Percentiles rank a stretch among this genome's conserved stretches.
Conservation (phyloP, 1,139 yeast species). For the Saccharomyces uvarum region DNA sequence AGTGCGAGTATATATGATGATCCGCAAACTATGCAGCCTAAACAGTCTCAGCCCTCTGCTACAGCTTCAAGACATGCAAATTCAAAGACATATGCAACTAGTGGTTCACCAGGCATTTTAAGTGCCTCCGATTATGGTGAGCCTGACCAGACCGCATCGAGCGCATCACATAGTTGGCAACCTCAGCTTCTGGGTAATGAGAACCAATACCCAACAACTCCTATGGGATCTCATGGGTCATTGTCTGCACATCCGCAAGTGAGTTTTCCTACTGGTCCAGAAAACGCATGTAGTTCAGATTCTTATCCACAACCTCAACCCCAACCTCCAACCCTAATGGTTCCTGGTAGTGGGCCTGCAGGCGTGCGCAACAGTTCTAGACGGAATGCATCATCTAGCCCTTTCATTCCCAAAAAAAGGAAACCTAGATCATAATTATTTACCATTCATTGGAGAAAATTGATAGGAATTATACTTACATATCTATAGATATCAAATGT, state of each 20-base stretch:
- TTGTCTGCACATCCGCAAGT: not conserved
- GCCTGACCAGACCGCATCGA: not conserved
- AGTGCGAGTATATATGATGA: not conserved
- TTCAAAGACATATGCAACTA: not conserved
- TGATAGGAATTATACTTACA: not conserved
- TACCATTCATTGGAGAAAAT: not conserved
- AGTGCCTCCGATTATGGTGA: not conserved
- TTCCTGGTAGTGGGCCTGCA: constrained; percentile 3
- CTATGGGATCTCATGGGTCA: not conserved
- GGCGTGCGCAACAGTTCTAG: constrained; percentile 7
- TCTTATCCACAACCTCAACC: not conserved
- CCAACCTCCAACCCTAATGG: not conserved
- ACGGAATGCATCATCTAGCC: constrained; percentile 10
- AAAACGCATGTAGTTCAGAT: not conserved
- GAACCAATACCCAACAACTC: not conserved
- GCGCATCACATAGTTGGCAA: not conserved
- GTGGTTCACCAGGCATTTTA: not conserved
- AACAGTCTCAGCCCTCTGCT: not conserved
- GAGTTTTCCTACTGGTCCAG: not conserved
- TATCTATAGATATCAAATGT: not conserved
- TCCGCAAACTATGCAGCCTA: not conserved
- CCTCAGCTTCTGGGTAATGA: not conserved
- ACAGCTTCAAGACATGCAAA: not conserved
- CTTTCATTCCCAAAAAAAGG: constrained; percentile 19
- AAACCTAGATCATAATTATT: constrained; percentile 3